Conservation (phyloP, 805 yeast species). For the Candida glaebosa region DNA sequence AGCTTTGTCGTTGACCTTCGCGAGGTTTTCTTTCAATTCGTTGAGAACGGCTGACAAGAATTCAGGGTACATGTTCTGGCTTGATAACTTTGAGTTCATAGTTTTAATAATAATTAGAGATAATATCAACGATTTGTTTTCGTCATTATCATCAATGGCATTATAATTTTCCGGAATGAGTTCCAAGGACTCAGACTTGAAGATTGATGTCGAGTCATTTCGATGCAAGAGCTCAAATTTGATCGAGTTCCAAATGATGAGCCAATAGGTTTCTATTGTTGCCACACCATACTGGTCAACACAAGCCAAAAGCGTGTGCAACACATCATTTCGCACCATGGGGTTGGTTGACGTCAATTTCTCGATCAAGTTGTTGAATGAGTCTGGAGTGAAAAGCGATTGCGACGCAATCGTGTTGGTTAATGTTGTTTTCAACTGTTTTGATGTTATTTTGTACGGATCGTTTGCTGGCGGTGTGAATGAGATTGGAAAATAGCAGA, state of each 20-base stretch:
- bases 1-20: conserved; percentile 48
- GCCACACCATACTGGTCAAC: conserved; percentile 48
- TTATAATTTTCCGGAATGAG: conserved; percentile 26
- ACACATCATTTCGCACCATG: conserved; percentile 67
- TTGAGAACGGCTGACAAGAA: conserved; percentile 19
- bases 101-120: conserved; percentile 36
- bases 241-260: conserved; percentile 78
- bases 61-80: conserved; percentile 34
- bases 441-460: conserved; percentile 76
- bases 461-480: conserved; percentile 91
- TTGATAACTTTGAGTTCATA: conserved; percentile 37
- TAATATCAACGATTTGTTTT: conserved; percentile 30
- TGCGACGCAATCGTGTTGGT: conserved; percentile 62
- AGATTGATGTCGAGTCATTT: conserved; percentile 30
- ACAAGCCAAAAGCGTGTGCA: conserved; percentile 58
- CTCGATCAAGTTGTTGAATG: conserved; percentile 73
- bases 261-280: conserved; percentile 59
- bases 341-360: conserved; percentile 77
- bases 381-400: conserved; percentile 62
- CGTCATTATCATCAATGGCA: conserved; percentile 31
- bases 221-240: conserved; percentile 87
- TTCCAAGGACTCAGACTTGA: conserved; percentile 20
- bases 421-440: conserved; percentile 61
- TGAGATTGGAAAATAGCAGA: conserved; percentile 95
- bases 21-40: conserved; percentile 54